Evolutionary conservation across 164 flowering plant genomes (phyloP).

Genomic region (Stephania cephalantha): DNA sequence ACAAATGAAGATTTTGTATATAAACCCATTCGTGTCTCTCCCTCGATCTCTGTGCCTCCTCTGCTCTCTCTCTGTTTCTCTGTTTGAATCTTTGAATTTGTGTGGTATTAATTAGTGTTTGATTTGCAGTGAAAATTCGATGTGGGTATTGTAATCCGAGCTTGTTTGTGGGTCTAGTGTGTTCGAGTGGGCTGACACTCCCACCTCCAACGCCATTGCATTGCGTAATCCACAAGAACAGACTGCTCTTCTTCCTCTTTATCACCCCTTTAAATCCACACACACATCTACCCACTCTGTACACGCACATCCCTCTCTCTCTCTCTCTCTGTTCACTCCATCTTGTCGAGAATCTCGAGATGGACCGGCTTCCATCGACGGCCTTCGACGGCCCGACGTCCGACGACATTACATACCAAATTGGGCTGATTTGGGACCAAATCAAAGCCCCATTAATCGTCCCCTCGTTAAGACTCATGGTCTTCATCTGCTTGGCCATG

Average conservation of each 20-base stretch:
- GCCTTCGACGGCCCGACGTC: conserved; percentile 30
- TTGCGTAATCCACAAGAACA: conserved; percentile 34
- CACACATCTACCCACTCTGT: too few species aligned
- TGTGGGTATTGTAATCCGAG: background rate
- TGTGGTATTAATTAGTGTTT: background rate
- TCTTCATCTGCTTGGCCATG: conserved; percentile 66
- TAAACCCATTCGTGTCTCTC: background rate
- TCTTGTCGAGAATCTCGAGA: conserved; percentile 11
- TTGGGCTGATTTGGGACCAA: conserved; percentile 62
- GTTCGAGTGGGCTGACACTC: conserved; percentile 28
- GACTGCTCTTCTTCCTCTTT: background rate
- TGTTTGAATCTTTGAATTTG: background rate
- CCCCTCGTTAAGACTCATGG: conserved; percentile 47
- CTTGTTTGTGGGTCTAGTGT: conserved; percentile 10
- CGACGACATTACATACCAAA: conserved; percentile 48
- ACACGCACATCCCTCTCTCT: too few species aligned
- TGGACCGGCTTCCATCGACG: conserved; percentile 43
- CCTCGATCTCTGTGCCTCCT: background rate
- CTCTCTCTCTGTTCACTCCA: too few species aligned
- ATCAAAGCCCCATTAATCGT: conserved; percentile 70
- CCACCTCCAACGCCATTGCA: conserved; percentile 23
- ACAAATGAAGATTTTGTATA: background rate
- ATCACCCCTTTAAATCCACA: background rate
- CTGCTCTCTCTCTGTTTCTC: background rate
- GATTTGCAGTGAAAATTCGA: conserved; percentile 10